These are phyloP conservation scores for Phytophthora vignae DNA, from an alignment of 352 stramenopile genomes.

Conservation along the genomic window DNA sequence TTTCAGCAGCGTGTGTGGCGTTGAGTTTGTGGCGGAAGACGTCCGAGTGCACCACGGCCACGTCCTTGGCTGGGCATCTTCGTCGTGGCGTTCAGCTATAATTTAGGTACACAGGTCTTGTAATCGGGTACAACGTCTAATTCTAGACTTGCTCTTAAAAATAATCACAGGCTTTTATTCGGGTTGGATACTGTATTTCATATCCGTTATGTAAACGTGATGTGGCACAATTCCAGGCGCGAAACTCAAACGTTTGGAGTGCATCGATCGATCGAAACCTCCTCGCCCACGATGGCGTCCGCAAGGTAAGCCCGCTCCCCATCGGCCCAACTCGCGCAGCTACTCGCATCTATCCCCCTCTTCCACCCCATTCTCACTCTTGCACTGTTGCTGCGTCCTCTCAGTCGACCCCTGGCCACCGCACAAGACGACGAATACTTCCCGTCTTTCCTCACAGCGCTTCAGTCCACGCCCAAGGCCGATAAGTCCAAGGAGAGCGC, in stretches of 20 bases:
- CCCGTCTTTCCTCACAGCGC: constrained; percentile 69
- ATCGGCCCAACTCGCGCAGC: too few relatives aligned
- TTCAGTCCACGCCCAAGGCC: constrained; percentile 57
- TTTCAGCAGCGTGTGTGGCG: background rate
- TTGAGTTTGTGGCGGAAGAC: constrained; percentile 34
- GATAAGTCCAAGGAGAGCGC: constrained; percentile 66
- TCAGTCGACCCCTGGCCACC: constrained; percentile 34
- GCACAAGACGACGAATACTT: constrained; percentile 80
- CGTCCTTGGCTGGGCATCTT: constrained; percentile 15
- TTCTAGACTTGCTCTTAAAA: too few relatives aligned
- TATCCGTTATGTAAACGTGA: background rate
- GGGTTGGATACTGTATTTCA: too few relatives aligned
- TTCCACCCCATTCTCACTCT: background rate
- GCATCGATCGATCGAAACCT: constrained; percentile 6
- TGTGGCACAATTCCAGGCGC: background rate
- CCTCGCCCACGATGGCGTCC: constrained; percentile 23
- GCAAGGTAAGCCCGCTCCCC: constrained; percentile 23
- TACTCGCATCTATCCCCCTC: background rate
- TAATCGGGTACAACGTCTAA: too few relatives aligned
- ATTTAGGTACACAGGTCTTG: too few relatives aligned
- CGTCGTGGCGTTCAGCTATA: too few relatives aligned
- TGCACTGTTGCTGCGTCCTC: background rate
- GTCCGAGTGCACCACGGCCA: constrained; percentile 40
- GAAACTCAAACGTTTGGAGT: constrained; percentile 15
- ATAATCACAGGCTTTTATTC: too few relatives aligned